Percentiles rank a stretch among this genome's conserved stretches.
Evolutionary conservation across 148 eudicot species (phyloP).

Genomic region (Chenopodium suecicum): DNA sequence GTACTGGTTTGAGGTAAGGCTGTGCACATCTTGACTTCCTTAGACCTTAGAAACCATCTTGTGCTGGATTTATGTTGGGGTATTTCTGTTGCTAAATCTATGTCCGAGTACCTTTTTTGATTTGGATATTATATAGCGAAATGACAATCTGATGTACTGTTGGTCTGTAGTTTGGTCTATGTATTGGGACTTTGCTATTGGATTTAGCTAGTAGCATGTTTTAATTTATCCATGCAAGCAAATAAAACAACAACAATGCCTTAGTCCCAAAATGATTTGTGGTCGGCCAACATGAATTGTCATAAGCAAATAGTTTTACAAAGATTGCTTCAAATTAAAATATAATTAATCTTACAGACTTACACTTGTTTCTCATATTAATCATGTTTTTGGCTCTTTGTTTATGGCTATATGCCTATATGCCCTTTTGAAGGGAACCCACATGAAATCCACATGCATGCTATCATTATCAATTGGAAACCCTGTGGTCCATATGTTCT

Average conservation of each 20-base stretch:
- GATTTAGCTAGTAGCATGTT: not conserved
- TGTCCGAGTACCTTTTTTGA: not conserved
- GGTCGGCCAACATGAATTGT: no score
- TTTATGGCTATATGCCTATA: not conserved
- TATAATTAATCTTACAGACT: not conserved
- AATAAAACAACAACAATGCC: not conserved
- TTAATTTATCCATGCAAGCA: not conserved
- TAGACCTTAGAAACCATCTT: not conserved
- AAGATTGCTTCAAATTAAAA: not conserved
- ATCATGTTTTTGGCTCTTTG: conserved; percentile 1
- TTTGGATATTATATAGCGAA: not conserved
- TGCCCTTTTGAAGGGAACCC: not conserved
- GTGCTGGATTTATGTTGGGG: not conserved
- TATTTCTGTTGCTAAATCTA: not conserved
- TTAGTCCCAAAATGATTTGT: no score
- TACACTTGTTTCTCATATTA: not conserved
- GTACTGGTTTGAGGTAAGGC: not conserved
- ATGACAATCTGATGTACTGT: not conserved
- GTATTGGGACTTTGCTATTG: not conserved
- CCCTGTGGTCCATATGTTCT: not conserved
- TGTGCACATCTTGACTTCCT: not conserved
- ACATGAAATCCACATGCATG: not conserved
- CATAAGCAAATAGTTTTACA: not conserved
- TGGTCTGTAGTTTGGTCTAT: not conserved
- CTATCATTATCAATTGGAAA: not conserved